These are phyloP conservation scores for Globisporangium viniferum DNA, from an alignment of 352 stramenopile genomes.

Conservation along the genomic window DNA sequence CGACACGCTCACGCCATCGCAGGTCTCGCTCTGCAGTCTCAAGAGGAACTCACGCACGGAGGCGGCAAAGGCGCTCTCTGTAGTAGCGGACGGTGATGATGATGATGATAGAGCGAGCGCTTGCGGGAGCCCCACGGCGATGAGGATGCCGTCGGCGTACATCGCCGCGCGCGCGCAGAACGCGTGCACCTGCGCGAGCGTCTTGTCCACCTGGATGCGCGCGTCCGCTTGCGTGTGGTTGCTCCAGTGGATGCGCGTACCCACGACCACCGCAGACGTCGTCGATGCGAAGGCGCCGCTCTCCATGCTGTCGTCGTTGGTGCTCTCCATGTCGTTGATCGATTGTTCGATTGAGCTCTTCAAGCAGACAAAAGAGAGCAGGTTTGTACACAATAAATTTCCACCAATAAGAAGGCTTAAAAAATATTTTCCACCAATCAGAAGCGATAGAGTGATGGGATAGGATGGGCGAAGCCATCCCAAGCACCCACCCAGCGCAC, in stretches of 20 bases:
- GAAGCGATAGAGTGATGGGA: not conserved
- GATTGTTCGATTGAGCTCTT: constrained; percentile 6
- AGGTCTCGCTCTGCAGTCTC: constrained; percentile 26
- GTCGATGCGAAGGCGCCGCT: not conserved
- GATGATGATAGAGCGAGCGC: not conserved
- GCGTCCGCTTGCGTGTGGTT: constrained; percentile 42
- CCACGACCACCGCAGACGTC: constrained; percentile 33
- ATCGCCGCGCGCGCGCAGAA: constrained; percentile 49
- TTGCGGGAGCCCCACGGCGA: constrained; percentile 50
- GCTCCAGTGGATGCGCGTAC: constrained; percentile 66
- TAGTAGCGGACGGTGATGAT: not conserved
- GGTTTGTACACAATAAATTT: not conserved
- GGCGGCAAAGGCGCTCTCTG: constrained; percentile 28
- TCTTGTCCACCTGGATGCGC: constrained; percentile 39
- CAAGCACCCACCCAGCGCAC: not conserved
- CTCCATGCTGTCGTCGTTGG: not conserved
- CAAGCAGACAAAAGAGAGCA: not conserved
- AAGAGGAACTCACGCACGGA: constrained; percentile 44
- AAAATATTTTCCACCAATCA: not conserved
- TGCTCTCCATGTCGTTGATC: not conserved
- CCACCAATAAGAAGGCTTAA: not conserved
- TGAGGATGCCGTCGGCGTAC: constrained; percentile 49
- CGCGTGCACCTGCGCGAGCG: constrained; percentile 39
- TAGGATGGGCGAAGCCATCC: not conserved
- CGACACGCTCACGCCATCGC: constrained; percentile 1